Evolutionary conservation across 257 asterid genomes (phyloP).

Genomic region (Cynanchum wilfordii): DNA sequence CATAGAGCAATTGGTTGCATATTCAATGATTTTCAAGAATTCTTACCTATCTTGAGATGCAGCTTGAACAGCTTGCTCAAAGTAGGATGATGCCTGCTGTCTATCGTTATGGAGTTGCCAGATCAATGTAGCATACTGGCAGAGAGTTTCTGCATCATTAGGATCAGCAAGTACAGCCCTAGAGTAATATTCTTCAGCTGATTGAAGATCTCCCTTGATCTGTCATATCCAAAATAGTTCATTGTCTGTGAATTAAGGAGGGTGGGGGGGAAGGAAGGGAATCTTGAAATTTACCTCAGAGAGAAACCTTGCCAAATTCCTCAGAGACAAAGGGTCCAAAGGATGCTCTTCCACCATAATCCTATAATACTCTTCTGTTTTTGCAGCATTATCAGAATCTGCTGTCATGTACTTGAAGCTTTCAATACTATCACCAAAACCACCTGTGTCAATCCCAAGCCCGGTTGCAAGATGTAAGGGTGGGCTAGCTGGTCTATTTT

Average conservation of each 20-base stretch:
- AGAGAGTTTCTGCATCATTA: slow-evolving; percentile 50
- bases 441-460: slow-evolving; percentile 39
- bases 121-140: slow-evolving; percentile 51
- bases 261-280: neutral
- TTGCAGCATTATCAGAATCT: slow-evolving; percentile 19
- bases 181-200: slow-evolving; percentile 66
- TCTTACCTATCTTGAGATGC: slow-evolving; percentile 62
- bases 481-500: slow-evolving; percentile 53
- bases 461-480: slow-evolving; percentile 75
- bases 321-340: slow-evolving; percentile 40
- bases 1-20: neutral
- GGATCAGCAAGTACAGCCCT: slow-evolving; percentile 64
- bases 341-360: slow-evolving; percentile 70
- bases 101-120: slow-evolving; percentile 66
- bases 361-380: slow-evolving; percentile 43
- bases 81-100: slow-evolving; percentile 51
- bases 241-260: neutral
- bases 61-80: slow-evolving; percentile 57
- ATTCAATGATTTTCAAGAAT: neutral
- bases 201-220: slow-evolving; percentile 62
- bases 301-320: slow-evolving; percentile 53
- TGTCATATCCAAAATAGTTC: slow-evolving; percentile 26
- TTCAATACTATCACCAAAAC: slow-evolving; percentile 20
- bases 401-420: slow-evolving; percentile 13
- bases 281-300: slow-evolving; percentile 41